phyloP scores from a whole-genome alignment of 345 rosid genomes.

The Eucalyptus victrix region DNA sequence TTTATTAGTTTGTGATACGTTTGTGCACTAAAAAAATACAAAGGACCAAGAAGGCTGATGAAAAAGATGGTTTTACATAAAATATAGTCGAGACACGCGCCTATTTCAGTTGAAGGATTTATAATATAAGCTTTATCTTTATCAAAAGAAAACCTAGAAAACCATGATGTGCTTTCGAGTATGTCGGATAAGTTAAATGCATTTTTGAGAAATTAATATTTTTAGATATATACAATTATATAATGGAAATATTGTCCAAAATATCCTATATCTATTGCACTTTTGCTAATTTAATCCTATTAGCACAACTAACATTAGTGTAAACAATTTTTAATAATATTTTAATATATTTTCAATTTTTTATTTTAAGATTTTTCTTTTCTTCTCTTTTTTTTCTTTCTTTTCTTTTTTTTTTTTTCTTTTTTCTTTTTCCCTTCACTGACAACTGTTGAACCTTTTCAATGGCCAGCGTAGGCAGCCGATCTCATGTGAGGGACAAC shows the following conservation, averaged over 20 bases:
- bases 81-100: neutral
- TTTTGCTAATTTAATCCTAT: too few species aligned
- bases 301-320: too few species aligned
- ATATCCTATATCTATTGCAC: too few species aligned
- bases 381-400: too few species aligned
- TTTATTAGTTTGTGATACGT: neutral
- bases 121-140: neutral
- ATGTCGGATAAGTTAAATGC: neutral
- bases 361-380: too few species aligned
- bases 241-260: too few species aligned
- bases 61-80: neutral
- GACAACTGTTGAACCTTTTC: rapidly evolving
- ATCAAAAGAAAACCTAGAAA: neutral
- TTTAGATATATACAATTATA: neutral
- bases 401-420: rapidly evolving
- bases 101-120: neutral
- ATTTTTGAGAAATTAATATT: neutral
- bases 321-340: too few species aligned
- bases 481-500: too few species aligned
- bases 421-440: rapidly evolving
- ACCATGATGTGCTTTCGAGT: neutral
- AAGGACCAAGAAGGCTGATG: neutral
- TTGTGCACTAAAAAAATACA: neutral
- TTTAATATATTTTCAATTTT: too few species aligned
- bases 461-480: rapidly evolving